A percentile compares a stretch with the other conserved stretches of the same genome.
phyloP scores from a whole-genome alignment of 2,329 filamentous ascomycete species.

The Aspergillus ochraceoroseus region DNA sequence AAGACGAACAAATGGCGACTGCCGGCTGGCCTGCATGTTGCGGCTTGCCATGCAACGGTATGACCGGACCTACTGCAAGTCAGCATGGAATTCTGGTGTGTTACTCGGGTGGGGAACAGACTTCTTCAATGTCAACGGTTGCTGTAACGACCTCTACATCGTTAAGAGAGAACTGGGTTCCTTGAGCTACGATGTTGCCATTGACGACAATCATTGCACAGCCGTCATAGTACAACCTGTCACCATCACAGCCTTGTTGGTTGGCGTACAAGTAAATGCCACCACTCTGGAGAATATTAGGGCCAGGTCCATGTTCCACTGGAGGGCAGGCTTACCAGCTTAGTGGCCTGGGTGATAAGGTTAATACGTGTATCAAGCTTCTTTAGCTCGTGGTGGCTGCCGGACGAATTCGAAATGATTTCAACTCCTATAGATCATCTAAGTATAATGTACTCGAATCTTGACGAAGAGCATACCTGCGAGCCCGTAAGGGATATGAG shows the following conservation, averaged over 20 bases:
- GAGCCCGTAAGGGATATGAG: slow-evolving; percentile 58
- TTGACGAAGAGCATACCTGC: slow-evolving; percentile 43
- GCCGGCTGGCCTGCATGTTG: slow-evolving; percentile 34
- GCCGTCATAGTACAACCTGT: slow-evolving; percentile 60
- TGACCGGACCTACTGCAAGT: slow-evolving; percentile 31
- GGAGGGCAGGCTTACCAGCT: slow-evolving; percentile 18
- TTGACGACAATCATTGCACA: slow-evolving; percentile 60
- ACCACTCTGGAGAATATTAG: slow-evolving; percentile 34
- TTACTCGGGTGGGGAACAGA: slow-evolving; percentile 43
- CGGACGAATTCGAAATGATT: slow-evolving; percentile 66
- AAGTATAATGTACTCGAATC: slow-evolving; percentile 42
- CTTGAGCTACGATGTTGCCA: slow-evolving; percentile 61
- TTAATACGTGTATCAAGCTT: slow-evolving; percentile 62
- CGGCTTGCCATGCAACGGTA: slow-evolving; percentile 30
- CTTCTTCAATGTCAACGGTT: slow-evolving; percentile 66
- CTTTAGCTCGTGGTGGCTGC: slow-evolving; percentile 62
- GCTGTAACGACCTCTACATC: slow-evolving; percentile 64
- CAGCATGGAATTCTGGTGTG: background rate
- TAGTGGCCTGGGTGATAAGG: slow-evolving; percentile 62
- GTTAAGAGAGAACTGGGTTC: slow-evolving; percentile 60
- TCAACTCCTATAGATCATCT: slow-evolving; percentile 56
- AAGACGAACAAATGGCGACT: slow-evolving; percentile 34
- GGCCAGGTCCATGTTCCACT: background rate
- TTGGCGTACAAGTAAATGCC: slow-evolving; percentile 58
- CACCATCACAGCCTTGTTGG: slow-evolving; percentile 56